phyloP scores from a whole-genome alignment of 352 stramenopile genomes.

The Phytopythium vexans region DNA sequence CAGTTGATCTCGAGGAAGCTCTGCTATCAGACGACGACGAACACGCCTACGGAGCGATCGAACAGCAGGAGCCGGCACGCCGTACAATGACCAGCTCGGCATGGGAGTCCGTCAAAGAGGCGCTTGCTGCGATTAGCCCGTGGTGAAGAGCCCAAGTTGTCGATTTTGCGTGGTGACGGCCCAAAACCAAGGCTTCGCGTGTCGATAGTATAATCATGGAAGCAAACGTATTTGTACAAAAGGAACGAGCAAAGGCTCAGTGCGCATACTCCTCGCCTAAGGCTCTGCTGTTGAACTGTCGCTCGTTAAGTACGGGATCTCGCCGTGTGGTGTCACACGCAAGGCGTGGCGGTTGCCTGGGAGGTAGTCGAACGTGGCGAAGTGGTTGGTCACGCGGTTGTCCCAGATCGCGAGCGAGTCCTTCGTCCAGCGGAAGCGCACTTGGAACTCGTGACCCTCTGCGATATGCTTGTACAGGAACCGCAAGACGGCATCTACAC shows the following conservation, averaged over 20 bases:
- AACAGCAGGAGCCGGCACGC: slow-evolving; percentile 11
- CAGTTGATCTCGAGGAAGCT: slow-evolving; percentile 64
- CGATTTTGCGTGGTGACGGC: too few species aligned
- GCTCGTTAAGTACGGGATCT: slow-evolving; percentile 19
- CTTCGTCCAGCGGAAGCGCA: slow-evolving; percentile 30
- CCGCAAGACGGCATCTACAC: slow-evolving; percentile 3
- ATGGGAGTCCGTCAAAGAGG: slow-evolving; percentile 53
- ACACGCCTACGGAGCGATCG: slow-evolving; percentile 66
- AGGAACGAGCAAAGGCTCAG: not conserved
- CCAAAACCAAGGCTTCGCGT: too few species aligned
- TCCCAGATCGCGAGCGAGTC: slow-evolving; percentile 31
- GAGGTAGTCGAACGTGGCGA: slow-evolving; percentile 34
- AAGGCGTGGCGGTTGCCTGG: slow-evolving; percentile 30
- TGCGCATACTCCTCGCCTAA: not conserved
- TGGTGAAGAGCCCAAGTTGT: slow-evolving; percentile 35
- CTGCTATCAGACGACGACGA: slow-evolving; percentile 70
- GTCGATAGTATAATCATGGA: too few species aligned
- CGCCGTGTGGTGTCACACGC: slow-evolving; percentile 28
- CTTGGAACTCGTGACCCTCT: slow-evolving; percentile 33
- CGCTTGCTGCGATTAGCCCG: slow-evolving; percentile 64
- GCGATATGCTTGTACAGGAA: slow-evolving; percentile 23
- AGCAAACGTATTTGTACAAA: too few species aligned
- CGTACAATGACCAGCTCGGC: slow-evolving; percentile 13
- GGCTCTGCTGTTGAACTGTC: not conserved
- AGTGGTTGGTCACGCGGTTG: slow-evolving; percentile 30